A percentile compares a stretch with the other conserved stretches of the same genome.
Conservation (phyloP, 2,329 filamentous ascomycete genomes). For the Penicillium olsonii region DNA sequence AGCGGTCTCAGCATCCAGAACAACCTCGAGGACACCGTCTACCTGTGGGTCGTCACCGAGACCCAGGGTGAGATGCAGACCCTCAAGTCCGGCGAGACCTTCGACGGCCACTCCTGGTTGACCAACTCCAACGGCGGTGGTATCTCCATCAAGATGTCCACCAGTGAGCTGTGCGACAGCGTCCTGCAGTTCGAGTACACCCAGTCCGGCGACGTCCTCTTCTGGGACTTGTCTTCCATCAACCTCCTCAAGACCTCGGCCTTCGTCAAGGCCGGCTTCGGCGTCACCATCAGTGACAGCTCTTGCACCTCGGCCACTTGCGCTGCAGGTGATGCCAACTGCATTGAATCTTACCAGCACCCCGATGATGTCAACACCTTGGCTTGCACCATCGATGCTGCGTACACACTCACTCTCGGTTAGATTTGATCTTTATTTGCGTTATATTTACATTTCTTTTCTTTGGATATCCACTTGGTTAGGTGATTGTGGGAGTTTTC, state of each 20-base stretch:
- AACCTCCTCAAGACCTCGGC: conserved; percentile 24
- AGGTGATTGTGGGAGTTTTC: conserved; percentile 6
- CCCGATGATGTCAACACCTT: conserved; percentile 31
- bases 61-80: conserved; percentile 21
- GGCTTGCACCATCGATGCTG: conserved; percentile 22
- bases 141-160: conserved; percentile 36
- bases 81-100: conserved; percentile 19
- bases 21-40: conserved; percentile 27
- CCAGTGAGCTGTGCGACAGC: conserved; percentile 14
- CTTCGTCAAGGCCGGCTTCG: conserved; percentile 28
- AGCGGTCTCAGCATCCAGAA: conserved; percentile 29
- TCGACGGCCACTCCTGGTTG: conserved; percentile 27
- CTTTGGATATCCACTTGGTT: conserved; percentile 8
- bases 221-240: conserved; percentile 36
- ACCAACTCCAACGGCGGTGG: conserved; percentile 33
- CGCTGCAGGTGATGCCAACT: conserved; percentile 26
- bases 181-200: conserved; percentile 39
- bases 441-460: conserved; percentile 4
- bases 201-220: conserved; percentile 24
- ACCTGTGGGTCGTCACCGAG: conserved; percentile 31
- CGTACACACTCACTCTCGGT: conserved; percentile 42
- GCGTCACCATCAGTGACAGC: conserved; percentile 24
- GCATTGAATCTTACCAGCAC: conserved; percentile 30
- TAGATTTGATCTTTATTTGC: conserved; percentile 9
- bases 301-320: conserved; percentile 27